These are phyloP conservation scores for Tardiomyces depauwii DNA, from an alignment of 1,139 yeast genomes.

Conservation along the genomic window DNA sequence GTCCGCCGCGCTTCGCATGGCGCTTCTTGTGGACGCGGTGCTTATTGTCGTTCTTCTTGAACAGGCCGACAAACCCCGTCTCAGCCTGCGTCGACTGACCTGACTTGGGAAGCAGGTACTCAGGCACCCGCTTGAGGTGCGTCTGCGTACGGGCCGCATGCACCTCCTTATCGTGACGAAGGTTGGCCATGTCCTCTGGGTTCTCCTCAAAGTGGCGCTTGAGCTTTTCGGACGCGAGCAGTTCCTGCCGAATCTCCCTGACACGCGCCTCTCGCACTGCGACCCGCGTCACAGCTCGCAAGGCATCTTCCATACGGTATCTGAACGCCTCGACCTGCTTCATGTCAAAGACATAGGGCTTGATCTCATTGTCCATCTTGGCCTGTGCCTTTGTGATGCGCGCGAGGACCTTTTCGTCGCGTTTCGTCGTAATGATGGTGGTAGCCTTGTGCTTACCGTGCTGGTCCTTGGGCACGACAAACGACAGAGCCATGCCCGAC, in stretches of 20 bases:
- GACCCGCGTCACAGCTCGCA: slow-evolving; percentile 83
- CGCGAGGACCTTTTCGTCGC: slow-evolving; percentile 75
- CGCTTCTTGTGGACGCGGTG: slow-evolving; percentile 1
- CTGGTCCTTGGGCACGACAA: slow-evolving; percentile 74
- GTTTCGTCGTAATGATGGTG: slow-evolving; percentile 53
- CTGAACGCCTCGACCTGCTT: slow-evolving; percentile 92
- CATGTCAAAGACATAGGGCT: slow-evolving; percentile 85
- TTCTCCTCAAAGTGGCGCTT: slow-evolving; percentile 95
- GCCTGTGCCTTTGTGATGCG: slow-evolving; percentile 71
- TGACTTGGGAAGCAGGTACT: slow-evolving; percentile 70
- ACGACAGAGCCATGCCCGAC: slow-evolving; percentile 89
- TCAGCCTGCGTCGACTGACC: slow-evolving; percentile 41
- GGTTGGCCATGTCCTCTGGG: slow-evolving; percentile 84
- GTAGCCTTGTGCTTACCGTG: slow-evolving; percentile 88
- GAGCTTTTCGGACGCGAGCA: slow-evolving; percentile 78
- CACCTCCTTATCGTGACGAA: slow-evolving; percentile 85
- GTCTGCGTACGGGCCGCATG: slow-evolving; percentile 76
- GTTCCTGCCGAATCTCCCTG: slow-evolving; percentile 78
- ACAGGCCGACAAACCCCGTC: slow-evolving; percentile 61
- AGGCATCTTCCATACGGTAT: slow-evolving; percentile 95
- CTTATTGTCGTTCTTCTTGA: slow-evolving; percentile 23
- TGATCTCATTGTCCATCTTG: slow-evolving; percentile 41
- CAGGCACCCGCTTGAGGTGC: slow-evolving; percentile 88
- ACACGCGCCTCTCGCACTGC: slow-evolving; percentile 91
- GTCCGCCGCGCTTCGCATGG: slow-evolving; percentile 1